Evolutionary conservation across 768 basidiomycete species (phyloP), one percentile per base, ranked within the genome.

Genomic region (Phlegmacium glaucopus): DNA sequence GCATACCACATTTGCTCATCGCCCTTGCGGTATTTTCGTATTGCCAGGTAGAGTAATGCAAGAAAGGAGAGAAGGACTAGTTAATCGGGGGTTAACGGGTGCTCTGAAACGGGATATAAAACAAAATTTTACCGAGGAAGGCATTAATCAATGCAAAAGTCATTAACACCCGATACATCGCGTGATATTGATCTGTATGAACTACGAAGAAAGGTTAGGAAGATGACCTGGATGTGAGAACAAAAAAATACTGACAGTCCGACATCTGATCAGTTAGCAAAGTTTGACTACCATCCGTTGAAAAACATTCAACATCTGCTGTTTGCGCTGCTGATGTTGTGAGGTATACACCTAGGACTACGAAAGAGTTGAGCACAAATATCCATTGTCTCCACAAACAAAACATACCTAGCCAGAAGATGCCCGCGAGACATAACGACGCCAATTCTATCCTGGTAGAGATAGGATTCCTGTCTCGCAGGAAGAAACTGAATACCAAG

Each of bases 121-220:
- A 44, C 18, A 27, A 16, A 17, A 6, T 71, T 84, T 49, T 64
- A 85, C 89, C 69, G 4, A 92, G 74, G 36, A 76, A 72, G 42
- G 85, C 80, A 57, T 90, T 91, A 64, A 92, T 80, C 46, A 91
- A 66, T 6, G 90, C 80, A 66, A 91, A 91, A 13, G 84, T 79
- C 64, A 83, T 87, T 49, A 92, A 72, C 15, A 90, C 89, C 25
- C 83, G 81, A 62, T 90, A 91, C 72, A 90, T 90, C n/a, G 89
- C 88, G 54, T 90, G 90, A 63, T 85, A 92, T 50, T 87, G 87
- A 57, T 89, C 85, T 17, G 88, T 90, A 47, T 87, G 82, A 68
- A 90, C 90, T 91, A 57, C 30, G 42, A 48, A 49, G 41, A 50
- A 45, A 22, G 9, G 26, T 32, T 27, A 25, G 15, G 37, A 37